Percentiles rank a stretch among this genome's conserved stretches.
Conservation (phyloP, 2,329 filamentous ascomycete genomes). For the Pseudogymnoascus sp. region DNA sequence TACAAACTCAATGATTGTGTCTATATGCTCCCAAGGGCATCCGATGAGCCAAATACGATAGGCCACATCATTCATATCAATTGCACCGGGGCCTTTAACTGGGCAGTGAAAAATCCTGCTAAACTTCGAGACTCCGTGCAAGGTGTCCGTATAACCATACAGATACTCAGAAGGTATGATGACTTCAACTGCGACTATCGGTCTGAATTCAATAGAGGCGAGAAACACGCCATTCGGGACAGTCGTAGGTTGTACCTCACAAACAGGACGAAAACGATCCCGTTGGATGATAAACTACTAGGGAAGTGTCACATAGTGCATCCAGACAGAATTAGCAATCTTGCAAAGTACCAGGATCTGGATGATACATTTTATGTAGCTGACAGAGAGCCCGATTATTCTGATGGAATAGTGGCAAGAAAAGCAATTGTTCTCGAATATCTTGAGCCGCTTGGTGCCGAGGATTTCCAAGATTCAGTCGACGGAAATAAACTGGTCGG, state of each 20-base stretch:
- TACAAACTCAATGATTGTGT: background rate
- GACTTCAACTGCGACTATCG: background rate
- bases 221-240: slow-evolving; percentile 12
- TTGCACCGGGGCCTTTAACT: background rate
- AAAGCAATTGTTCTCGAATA: background rate
- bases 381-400: slow-evolving; percentile 8
- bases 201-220: background rate
- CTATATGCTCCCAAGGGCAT: background rate
- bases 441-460: background rate
- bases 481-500: background rate
- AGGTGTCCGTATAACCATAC: background rate
- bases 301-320: slow-evolving; percentile 18
- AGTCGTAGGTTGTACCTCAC: slow-evolving; percentile 14
- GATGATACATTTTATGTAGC: slow-evolving; percentile 18
- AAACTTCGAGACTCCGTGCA: slow-evolving; percentile 2
- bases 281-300: slow-evolving; percentile 10
- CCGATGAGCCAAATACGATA: background rate
- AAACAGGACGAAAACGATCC: background rate
- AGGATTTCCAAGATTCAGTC: background rate
- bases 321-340: slow-evolving; percentile 13
- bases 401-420: background rate
- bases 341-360: slow-evolving; percentile 17
- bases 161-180: slow-evolving; percentile 1
- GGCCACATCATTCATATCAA: background rate
- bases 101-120: background rate